Conservation (phyloP, 176 grass and related monocot species). For the Carex littledalei region DNA sequence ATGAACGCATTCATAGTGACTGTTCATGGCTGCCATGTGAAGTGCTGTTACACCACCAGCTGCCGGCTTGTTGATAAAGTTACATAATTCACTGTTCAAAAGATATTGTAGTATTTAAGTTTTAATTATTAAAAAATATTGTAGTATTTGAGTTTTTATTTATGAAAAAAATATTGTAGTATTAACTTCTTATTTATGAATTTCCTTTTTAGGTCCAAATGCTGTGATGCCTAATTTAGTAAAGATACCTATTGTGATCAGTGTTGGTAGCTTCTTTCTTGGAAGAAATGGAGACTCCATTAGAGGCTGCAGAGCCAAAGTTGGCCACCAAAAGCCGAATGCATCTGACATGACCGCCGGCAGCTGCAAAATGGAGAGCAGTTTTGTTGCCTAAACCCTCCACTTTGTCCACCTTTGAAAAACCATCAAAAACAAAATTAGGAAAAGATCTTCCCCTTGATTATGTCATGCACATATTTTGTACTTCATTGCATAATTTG, state of each 20-base stretch:
- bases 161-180: too few relatives aligned
- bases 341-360: constrained; percentile 59
- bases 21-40: constrained; percentile 74
- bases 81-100: neutral
- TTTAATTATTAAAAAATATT: neutral
- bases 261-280: neutral
- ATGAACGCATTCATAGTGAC: constrained; percentile 68
- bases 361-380: constrained; percentile 75
- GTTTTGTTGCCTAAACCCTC: constrained; percentile 48
- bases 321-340: constrained; percentile 54
- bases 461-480: neutral
- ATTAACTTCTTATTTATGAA: neutral
- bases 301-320: neutral
- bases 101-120: neutral
- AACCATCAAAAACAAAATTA: neutral
- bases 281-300: neutral
- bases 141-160: neutral
- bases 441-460: neutral
- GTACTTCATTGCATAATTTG: neutral
- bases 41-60: constrained; percentile 62
- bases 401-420: constrained; percentile 48
- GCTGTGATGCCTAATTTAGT: neutral
- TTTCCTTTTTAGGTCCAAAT: neutral
- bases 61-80: constrained; percentile 47
- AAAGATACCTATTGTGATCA: constrained; percentile 18